A percentile compares a stretch with the other conserved stretches of the same genome.
Conservation (phyloP, 495 filamentous ascomycete species). For the Annulohypoxylon bovei region DNA sequence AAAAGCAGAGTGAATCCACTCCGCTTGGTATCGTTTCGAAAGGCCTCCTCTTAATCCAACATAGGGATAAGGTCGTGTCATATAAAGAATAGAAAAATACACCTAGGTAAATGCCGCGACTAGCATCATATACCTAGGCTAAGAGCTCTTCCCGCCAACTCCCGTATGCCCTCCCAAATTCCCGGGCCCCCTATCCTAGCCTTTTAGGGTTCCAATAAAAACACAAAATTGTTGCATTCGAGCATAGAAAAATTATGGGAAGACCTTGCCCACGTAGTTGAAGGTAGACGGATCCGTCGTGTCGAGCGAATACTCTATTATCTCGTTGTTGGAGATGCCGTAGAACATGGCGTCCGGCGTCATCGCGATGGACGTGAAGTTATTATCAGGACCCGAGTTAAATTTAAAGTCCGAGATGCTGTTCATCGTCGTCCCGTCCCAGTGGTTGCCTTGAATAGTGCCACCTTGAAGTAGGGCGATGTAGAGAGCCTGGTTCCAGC, state of each 20-base stretch:
- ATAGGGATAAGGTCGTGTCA: background rate
- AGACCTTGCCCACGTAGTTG: conserved; percentile 33
- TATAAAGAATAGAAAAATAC: conserved; percentile 13
- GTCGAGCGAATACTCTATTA: conserved; percentile 36
- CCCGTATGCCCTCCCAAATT: conserved; percentile 13
- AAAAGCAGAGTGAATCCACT: background rate
- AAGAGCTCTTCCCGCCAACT: conserved; percentile 16
- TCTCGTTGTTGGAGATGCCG: conserved; percentile 33
- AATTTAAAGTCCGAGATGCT: conserved; percentile 12
- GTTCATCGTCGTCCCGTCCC: conserved; percentile 23
- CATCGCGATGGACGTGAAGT: conserved; percentile 42
- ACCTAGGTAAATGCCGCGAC: background rate
- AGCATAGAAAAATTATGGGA: conserved; percentile 17
- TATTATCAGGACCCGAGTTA: conserved; percentile 24
- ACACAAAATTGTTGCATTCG: background rate
- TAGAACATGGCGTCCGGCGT: conserved; percentile 40
- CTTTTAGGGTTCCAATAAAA: conserved; percentile 16
- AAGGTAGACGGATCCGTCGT: conserved; percentile 32
- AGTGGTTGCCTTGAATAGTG: conserved; percentile 27
- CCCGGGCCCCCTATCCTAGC: conserved; percentile 7
- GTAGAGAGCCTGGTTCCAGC: conserved; percentile 33
- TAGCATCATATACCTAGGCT: background rate
- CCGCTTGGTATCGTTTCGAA: conserved; percentile 16
- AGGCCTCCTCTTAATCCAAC: background rate
- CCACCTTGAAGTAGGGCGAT: conserved; percentile 27